Percentiles rank a stretch among this genome's conserved stretches.
These are phyloP conservation scores for Chaetomium olivaceum DNA, from an alignment of 2,329 filamentous ascomycete genomes.

Conservation along the genomic window DNA sequence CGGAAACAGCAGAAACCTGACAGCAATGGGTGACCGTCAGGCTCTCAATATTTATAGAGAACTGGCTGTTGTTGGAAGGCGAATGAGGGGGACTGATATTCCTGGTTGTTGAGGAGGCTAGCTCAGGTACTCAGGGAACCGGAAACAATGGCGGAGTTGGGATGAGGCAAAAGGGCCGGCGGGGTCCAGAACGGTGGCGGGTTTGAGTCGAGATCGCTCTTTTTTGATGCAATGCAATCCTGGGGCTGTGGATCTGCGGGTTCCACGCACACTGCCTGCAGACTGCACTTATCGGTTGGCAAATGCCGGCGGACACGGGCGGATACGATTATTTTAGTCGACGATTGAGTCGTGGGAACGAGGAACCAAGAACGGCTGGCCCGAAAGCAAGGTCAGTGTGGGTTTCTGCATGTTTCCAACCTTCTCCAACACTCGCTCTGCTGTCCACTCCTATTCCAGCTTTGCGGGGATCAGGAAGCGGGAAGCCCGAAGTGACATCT, in stretches of 20 bases:
- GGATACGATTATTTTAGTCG: conserved; percentile 12
- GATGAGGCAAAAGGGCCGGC: conserved; percentile 17
- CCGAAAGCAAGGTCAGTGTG: conserved; percentile 10
- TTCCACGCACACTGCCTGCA: conserved; percentile 16
- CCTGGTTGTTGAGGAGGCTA: not conserved
- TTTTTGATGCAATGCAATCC: conserved; percentile 26
- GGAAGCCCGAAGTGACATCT: not conserved
- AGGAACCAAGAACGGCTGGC: conserved; percentile 7
- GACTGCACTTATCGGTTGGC: conserved; percentile 2
- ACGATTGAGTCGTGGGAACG: not conserved
- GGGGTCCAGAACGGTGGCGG: conserved; percentile 29
- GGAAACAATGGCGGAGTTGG: conserved; percentile 12
- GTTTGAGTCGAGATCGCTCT: conserved; percentile 33
- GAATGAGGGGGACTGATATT: conserved; percentile 11
- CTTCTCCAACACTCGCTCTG: not conserved
- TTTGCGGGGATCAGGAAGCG: conserved; percentile 12
- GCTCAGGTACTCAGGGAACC: conserved; percentile 2
- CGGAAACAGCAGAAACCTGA: conserved; percentile 24
- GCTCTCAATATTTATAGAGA: conserved; percentile 29
- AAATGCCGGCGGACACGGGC: conserved; percentile 20
- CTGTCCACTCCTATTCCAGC: not conserved
- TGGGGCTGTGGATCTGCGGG: conserved; percentile 21
- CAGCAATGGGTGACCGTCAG: conserved; percentile 25
- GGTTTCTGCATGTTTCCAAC: conserved; percentile 12
- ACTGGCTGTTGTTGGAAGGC: conserved; percentile 10